Conservation (phyloP, 495 filamentous ascomycete genomes). For the Corynascus novoguineensis region DNA sequence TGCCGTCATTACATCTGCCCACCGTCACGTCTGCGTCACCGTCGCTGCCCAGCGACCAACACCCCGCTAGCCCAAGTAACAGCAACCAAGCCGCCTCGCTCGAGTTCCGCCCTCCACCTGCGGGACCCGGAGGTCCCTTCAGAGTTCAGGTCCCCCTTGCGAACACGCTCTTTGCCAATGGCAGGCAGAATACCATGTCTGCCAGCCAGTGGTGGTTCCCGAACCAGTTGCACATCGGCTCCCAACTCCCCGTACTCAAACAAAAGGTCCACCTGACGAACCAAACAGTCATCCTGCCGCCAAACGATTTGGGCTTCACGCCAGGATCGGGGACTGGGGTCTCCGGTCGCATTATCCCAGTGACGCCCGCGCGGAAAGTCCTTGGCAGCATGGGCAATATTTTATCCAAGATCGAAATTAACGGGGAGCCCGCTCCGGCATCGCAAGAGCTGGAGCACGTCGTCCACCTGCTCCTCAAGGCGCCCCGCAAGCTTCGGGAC, state of each 20-base stretch:
- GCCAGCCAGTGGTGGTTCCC: conserved; percentile 53
- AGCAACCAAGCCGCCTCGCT: conserved; percentile 10
- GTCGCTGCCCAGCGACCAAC: no score
- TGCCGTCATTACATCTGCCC: conserved; percentile 37
- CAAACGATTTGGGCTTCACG: not conserved
- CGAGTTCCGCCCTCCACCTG: conserved; percentile 12
- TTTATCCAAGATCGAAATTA: conserved; percentile 57
- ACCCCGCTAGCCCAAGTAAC: not conserved
- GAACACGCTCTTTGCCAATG: conserved; percentile 72
- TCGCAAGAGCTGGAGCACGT: conserved; percentile 67
- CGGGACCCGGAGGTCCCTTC: conserved; percentile 16
- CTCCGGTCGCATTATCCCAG: conserved; percentile 53
- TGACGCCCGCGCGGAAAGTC: conserved; percentile 61
- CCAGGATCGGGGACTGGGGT: conserved; percentile 12
- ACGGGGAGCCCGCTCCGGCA: conserved; percentile 53
- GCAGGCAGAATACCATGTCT: conserved; percentile 56
- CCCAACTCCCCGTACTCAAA: conserved; percentile 8
- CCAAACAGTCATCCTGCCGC: conserved; percentile 23
- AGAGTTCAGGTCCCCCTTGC: conserved; percentile 57
- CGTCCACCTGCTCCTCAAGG: conserved; percentile 55
- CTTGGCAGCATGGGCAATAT: conserved; percentile 76
- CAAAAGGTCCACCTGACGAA: conserved; percentile 21
- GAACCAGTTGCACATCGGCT: no score
- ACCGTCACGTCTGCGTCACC: no score
- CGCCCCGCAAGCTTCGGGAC: conserved; percentile 20